A percentile compares a stretch with the other conserved stretches of the same genome.
These are phyloP conservation scores for Populus simonii DNA, from an alignment of 345 rosid species.

Conservation along the genomic window DNA sequence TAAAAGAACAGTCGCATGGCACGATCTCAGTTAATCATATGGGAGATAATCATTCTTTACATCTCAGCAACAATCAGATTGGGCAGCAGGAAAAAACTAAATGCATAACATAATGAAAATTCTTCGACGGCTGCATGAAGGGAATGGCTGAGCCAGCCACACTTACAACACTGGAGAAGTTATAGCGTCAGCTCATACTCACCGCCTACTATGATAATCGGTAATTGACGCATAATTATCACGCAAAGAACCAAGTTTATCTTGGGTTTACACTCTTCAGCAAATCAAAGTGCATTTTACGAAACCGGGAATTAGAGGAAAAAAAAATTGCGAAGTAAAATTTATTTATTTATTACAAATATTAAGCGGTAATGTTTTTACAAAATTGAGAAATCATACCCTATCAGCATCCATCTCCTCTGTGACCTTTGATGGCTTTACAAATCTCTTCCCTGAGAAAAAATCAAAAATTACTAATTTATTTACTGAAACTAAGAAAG, in stretches of 20 bases:
- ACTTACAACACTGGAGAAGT: slow-evolving; percentile 23
- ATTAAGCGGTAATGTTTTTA: background rate
- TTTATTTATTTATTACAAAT: background rate
- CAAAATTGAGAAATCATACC: slow-evolving; percentile 26
- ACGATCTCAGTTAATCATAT: slow-evolving; percentile 41
- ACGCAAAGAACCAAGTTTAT: background rate
- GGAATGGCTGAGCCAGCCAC: background rate
- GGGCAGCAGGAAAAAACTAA: background rate
- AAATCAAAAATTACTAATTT: background rate
- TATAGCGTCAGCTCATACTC: slow-evolving; percentile 49
- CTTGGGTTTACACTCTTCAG: background rate
- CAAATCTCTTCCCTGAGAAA: slow-evolving; percentile 55
- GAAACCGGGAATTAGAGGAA: background rate
- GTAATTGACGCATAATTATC: slow-evolving; percentile 37
- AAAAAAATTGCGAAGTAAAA: too few species aligned
- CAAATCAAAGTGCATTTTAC: background rate
- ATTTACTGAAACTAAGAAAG: background rate
- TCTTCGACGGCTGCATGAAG: slow-evolving; percentile 1
- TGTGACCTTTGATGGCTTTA: slow-evolving; percentile 71
- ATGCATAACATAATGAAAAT: background rate
- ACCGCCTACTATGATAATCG: slow-evolving; percentile 28
- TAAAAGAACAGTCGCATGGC: slow-evolving; percentile 33
- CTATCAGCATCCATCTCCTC: slow-evolving; percentile 66
- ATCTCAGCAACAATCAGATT: background rate
- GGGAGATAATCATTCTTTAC: slow-evolving; percentile 43